A percentile compares a stretch with the other conserved stretches of the same genome.
phyloP scores from a whole-genome alignment of 2,329 filamentous ascomycete genomes.

The Colletotrichum horii region DNA sequence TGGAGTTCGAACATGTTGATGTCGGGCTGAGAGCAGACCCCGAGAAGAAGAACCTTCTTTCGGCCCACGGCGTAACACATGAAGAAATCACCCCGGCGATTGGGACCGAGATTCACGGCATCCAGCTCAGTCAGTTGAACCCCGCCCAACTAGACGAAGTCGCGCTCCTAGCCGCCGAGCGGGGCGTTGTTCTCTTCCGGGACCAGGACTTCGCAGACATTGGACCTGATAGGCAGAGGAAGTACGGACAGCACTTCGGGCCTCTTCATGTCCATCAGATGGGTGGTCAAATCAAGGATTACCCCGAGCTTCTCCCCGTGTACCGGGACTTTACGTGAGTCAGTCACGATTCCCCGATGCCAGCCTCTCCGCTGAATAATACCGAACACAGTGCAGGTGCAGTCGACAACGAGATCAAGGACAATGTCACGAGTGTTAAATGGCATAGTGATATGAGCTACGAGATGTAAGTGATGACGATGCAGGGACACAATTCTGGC shows the following conservation, averaged over 20 bases:
- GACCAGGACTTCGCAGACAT: constrained; percentile 32
- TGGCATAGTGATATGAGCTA: constrained; percentile 1
- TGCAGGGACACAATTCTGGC: neutral
- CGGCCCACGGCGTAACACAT: neutral
- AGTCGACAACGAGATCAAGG: neutral
- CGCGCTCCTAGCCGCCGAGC: constrained; percentile 43
- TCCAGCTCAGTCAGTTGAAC: constrained; percentile 42
- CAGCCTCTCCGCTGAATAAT: accelerated
- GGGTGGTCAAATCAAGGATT: neutral
- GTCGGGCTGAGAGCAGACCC: constrained; percentile 70
- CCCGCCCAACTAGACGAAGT: constrained; percentile 45
- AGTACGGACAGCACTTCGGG: neutral
- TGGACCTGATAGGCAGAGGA: neutral
- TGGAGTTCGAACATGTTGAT: constrained; percentile 67
- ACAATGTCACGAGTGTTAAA: neutral
- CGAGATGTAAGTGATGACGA: neutral
- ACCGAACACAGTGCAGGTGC: neutral
- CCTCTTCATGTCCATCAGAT: neutral
- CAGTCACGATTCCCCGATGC: neutral
- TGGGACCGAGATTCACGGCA: constrained; percentile 44
- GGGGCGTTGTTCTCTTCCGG: constrained; percentile 42
- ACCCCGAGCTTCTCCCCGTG: neutral
- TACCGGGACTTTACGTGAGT: neutral
- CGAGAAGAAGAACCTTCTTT: constrained; percentile 63
- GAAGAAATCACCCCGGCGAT: constrained; percentile 28